phyloP scores from a whole-genome alignment of 1,139 yeast species.

The Diutina scorzettiae region DNA sequence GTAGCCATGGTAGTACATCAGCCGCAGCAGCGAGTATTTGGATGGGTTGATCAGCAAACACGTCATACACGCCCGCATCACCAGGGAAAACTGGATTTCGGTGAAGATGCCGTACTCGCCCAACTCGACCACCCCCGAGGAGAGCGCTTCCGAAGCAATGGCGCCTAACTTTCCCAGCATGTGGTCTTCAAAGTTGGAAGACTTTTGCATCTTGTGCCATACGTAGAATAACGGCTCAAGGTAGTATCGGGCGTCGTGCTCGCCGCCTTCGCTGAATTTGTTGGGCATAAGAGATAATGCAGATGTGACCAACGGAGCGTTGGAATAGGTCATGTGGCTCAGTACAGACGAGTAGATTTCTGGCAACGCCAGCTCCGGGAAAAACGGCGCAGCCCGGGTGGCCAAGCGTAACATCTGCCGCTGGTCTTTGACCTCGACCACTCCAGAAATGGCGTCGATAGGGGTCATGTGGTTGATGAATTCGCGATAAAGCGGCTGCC shows the following conservation, averaged over 20 bases:
- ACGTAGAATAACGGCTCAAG: constrained; percentile 58
- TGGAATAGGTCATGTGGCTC: constrained; percentile 42
- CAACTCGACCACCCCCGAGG: constrained; percentile 10
- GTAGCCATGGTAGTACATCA: constrained; percentile 43
- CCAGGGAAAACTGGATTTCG: constrained; percentile 42
- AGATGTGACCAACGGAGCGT: constrained; percentile 46
- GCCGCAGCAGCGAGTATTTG: constrained; percentile 26
- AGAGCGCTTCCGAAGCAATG: constrained; percentile 27
- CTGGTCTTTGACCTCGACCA: constrained; percentile 31
- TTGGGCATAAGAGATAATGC: constrained; percentile 46
- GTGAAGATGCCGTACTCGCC: constrained; percentile 50
- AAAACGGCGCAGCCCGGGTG: constrained; percentile 35
- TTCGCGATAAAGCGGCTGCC: constrained; percentile 36
- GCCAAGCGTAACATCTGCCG: constrained; percentile 33
- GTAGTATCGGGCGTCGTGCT: constrained; percentile 28
- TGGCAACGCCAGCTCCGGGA: constrained; percentile 27
- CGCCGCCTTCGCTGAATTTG: constrained; percentile 13
- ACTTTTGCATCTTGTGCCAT: constrained; percentile 55
- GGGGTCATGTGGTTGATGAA: constrained; percentile 22
- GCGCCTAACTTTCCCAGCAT: constrained; percentile 57
- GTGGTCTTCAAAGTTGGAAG: constrained; percentile 53
- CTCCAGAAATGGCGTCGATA: constrained; percentile 19
- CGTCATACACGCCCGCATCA: constrained; percentile 46
- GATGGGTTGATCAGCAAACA: constrained; percentile 35
- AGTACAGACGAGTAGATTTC: constrained; percentile 25